Conservation (phyloP, 2,329 filamentous ascomycete genomes). For the Alternaria metachromatica region DNA sequence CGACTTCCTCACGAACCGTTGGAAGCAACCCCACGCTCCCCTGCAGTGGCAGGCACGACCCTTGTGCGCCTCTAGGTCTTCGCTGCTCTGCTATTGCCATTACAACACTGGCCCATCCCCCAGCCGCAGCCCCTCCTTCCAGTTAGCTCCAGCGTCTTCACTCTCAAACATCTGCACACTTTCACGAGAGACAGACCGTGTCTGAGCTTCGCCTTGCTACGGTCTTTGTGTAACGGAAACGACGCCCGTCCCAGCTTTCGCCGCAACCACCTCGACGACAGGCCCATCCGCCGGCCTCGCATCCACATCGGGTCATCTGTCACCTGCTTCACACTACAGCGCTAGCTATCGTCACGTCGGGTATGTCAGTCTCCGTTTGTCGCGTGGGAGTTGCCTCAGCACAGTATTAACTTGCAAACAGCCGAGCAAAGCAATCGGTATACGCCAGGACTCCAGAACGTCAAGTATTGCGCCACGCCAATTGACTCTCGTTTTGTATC, state of each 20-base stretch:
- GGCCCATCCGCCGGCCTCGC: constrained; percentile 22
- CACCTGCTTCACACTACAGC: constrained; percentile 9
- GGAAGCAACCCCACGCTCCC: constrained; percentile 31
- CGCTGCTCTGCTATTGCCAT: constrained; percentile 19
- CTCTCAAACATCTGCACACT: constrained; percentile 11
- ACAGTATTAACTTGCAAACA: constrained; percentile 36
- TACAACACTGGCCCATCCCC: constrained; percentile 21
- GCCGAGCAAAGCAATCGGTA: constrained; percentile 10
- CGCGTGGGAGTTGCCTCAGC: constrained; percentile 32
- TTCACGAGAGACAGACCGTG: constrained; percentile 36
- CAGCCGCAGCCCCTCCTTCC: constrained; percentile 18
- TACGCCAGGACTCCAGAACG: constrained; percentile 16
- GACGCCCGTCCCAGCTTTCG: constrained; percentile 34
- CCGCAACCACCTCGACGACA: constrained; percentile 24
- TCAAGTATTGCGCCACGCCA: constrained; percentile 4
- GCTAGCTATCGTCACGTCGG: constrained; percentile 25
- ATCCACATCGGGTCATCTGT: constrained; percentile 25
- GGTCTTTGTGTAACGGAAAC: constrained; percentile 37
- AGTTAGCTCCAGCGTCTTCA: constrained; percentile 1
- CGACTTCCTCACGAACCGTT: constrained; percentile 37
- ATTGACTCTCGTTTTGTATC: neutral
- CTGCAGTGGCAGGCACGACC: constrained; percentile 36
- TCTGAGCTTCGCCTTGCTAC: constrained; percentile 27
- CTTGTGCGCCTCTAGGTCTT: constrained; percentile 37
- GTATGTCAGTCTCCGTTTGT: constrained; percentile 39